These are phyloP conservation scores for Maudiozyma serrabonitensis DNA, from an alignment of 805 yeast species.

Conservation along the genomic window DNA sequence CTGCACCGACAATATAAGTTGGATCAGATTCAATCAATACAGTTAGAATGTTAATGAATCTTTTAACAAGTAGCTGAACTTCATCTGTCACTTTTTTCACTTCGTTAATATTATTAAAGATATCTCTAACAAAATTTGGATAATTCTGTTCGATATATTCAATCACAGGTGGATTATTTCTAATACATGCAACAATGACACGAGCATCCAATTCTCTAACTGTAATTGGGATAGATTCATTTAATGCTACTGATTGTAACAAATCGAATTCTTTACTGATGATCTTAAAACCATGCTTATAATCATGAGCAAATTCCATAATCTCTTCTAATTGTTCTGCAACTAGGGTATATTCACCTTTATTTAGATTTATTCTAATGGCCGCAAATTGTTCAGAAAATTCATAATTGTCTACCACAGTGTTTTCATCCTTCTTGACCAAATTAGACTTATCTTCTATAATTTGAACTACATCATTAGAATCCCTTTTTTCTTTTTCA, in stretches of 20 bases:
- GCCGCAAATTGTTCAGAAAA: conserved; percentile 23
- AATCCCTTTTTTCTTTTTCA: too few species aligned
- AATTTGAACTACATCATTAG: not conserved
- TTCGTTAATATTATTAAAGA: conserved; percentile 17
- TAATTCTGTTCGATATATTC: conserved; percentile 27
- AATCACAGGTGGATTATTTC: conserved; percentile 64
- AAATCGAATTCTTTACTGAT: conserved; percentile 23
- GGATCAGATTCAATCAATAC: conserved; percentile 12
- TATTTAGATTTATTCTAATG: conserved; percentile 16
- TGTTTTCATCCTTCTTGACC: not conserved
- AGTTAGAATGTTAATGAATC: conserved; percentile 23
- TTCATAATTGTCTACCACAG: conserved; percentile 13
- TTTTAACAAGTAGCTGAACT: conserved; percentile 11
- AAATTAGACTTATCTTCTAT: not conserved
- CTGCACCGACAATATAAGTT: conserved; percentile 6
- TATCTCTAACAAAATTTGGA: conserved; percentile 32
- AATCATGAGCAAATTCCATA: conserved; percentile 57
- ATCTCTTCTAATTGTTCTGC: conserved; percentile 31
- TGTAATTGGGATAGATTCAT: conserved; percentile 9
- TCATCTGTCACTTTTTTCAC: not conserved
- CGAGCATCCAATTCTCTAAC: conserved; percentile 46
- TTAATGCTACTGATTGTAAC: conserved; percentile 11
- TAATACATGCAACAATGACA: conserved; percentile 53
- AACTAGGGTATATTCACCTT: conserved; percentile 11
- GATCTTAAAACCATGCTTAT: conserved; percentile 49